Evolutionary conservation across 768 basidiomycete species (phyloP), one percentile per base, ranked within the genome.

Genomic region (Auricularia sp.): DNA sequence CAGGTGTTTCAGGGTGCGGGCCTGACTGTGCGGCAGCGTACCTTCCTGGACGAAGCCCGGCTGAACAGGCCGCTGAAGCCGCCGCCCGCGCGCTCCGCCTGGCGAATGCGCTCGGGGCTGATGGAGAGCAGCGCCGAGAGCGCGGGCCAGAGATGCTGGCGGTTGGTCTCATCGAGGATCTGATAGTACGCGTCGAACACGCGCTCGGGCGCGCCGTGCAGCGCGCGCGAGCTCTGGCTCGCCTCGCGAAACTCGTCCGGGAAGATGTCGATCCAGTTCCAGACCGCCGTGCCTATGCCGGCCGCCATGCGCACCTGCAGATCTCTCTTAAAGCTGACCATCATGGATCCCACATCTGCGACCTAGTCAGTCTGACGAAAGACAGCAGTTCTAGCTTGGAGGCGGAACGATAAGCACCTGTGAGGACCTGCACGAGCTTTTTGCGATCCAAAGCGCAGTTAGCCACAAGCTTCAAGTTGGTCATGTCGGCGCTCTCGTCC

Each of bases 201-300:
- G 10, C 90, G 84, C 71, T 97, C 93, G 1, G 93, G 88, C 0
- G 86, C 85, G 51, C 89, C 91, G 66, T 95, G 94, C 14, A 90
- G 77, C 56, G 78, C 75, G 34, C 86, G 83, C 54, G 86, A 80
- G 2, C 79, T 77, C 10, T 81, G 79, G 47, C 94, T 80, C 4
- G 84, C 80, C 4, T 92, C 86, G 63, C 87, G 87, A 73, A 86
- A 96, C 71, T 97, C 91, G 4, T 78, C 76, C 0, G 91, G 88
- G 70, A 87, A 89, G 29, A 83, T 78, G 39, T 89, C 86, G 39
- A 95, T 86, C 92, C 92, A 96, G 68, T 89, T 93, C 93, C 93
- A 94, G 35, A 96, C 78, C 1, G 90, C 91, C 35, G 83, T 80
- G 24, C 92, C 84, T 37, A 96, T 80, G 33, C 88, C 83, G 34